These are phyloP conservation scores for Orychophragmus violaceus DNA, from an alignment of 345 rosid genomes.

Conservation along the genomic window DNA sequence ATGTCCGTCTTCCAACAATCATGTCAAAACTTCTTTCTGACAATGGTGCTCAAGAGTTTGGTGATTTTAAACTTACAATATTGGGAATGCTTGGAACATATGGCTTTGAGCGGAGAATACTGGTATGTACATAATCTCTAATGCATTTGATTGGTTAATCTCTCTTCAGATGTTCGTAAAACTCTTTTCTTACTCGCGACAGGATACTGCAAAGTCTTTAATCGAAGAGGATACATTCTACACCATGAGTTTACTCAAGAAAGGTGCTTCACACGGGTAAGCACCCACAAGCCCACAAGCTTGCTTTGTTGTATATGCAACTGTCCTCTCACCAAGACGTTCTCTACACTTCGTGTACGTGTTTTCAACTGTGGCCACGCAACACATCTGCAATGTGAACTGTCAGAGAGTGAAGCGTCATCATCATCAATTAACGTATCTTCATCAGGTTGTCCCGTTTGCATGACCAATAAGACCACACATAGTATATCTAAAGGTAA, in stretches of 20 bases:
- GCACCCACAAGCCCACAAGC: constrained; percentile 82
- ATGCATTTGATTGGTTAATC: not conserved
- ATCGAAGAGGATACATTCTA: constrained; percentile 93
- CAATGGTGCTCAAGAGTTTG: constrained; percentile 89
- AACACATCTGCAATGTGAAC: constrained; percentile 85
- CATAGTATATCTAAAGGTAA: constrained; percentile 53
- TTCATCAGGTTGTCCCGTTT: constrained; percentile 78
- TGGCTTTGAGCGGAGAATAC: constrained; percentile 91
- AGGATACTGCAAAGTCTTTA: constrained; percentile 91
- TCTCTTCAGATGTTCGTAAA: not conserved
- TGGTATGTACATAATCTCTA: constrained; percentile 39
- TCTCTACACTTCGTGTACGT: constrained; percentile 46
- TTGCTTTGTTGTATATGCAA: constrained; percentile 76
- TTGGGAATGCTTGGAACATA: constrained; percentile 95
- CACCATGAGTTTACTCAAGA: constrained; percentile 81
- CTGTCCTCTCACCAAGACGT: constrained; percentile 58
- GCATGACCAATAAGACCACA: constrained; percentile 76
- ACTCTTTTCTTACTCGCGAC: not conserved
- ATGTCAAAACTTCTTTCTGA: constrained; percentile 95
- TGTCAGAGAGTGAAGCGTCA: constrained; percentile 51
- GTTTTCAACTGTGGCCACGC: constrained; percentile 93
- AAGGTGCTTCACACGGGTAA: constrained; percentile 92
- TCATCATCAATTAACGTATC: no score
- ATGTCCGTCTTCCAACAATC: constrained; percentile 84
- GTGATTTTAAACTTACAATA: constrained; percentile 90